These are phyloP conservation scores for Colletotrichum gigasporum DNA, from an alignment of 2,329 filamentous ascomycete genomes.

Conservation along the genomic window DNA sequence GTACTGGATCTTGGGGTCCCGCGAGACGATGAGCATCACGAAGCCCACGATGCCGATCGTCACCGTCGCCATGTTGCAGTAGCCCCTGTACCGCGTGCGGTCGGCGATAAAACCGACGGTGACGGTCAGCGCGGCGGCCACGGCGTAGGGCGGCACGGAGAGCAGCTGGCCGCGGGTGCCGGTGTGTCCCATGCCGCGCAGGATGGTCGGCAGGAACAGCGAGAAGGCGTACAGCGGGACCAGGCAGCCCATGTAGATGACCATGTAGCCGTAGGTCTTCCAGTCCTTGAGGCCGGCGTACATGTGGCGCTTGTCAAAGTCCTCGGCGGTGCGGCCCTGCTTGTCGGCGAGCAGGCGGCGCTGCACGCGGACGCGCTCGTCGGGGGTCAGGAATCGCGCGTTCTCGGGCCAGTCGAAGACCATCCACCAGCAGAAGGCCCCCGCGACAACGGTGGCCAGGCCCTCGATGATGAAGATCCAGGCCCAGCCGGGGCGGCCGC, in stretches of 20 bases:
- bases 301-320: conserved; percentile 76
- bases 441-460: conserved; percentile 72
- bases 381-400: conserved; percentile 72
- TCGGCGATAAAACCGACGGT: conserved; percentile 72
- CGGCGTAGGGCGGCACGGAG: conserved; percentile 67
- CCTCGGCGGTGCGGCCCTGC: conserved; percentile 75
- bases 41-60: conserved; percentile 73
- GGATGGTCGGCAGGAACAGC: conserved; percentile 67
- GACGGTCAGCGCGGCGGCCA: conserved; percentile 71
- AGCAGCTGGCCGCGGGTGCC: conserved; percentile 60
- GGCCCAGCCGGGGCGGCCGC: conserved; percentile 61
- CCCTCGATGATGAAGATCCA: conserved; percentile 76
- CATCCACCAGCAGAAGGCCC: conserved; percentile 73
- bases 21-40: conserved; percentile 68
- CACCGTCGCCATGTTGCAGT: conserved; percentile 73
- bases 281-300: conserved; percentile 78
- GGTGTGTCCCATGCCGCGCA: conserved; percentile 44
- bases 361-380: conserved; percentile 74
- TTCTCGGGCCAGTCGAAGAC: conserved; percentile 83
- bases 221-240: conserved; percentile 62
- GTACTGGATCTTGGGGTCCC: conserved; percentile 67
- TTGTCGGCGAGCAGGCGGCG: conserved; percentile 73
- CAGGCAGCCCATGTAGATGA: conserved; percentile 58
- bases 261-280: conserved; percentile 71
- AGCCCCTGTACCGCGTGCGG: conserved; percentile 68